Conservation (phyloP, 1,284 basidiomycete species). For the Ceratobasidium sp. region DNA sequence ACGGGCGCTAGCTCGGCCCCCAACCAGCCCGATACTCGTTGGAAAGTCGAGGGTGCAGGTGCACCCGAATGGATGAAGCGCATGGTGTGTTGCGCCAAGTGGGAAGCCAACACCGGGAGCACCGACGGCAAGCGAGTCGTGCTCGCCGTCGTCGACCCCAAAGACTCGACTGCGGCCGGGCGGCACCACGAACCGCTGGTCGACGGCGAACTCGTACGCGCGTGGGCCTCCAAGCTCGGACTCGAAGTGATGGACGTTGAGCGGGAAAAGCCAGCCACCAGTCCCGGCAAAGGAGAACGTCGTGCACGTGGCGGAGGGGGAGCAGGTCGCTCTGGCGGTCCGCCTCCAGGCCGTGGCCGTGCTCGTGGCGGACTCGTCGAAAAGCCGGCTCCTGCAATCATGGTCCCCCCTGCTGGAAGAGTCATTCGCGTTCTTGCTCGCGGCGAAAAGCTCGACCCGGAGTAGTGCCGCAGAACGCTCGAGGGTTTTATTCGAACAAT, state of each 20-base stretch:
- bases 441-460: constrained; percentile 78
- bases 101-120: constrained; percentile 63
- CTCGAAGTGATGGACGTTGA: constrained; percentile 68
- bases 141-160: constrained; percentile 65
- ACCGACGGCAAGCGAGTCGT: constrained; percentile 56
- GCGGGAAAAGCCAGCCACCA: constrained; percentile 50
- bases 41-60: constrained; percentile 49
- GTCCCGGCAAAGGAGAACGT: constrained; percentile 46
- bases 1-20: constrained; percentile 34
- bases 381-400: constrained; percentile 43
- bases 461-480: background rate
- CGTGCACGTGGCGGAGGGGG: constrained; percentile 56
- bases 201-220: constrained; percentile 70
- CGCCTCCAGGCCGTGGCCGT: constrained; percentile 76
- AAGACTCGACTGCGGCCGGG: constrained; percentile 50
- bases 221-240: constrained; percentile 73
- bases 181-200: constrained; percentile 66
- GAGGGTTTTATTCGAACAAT: constrained; percentile 19
- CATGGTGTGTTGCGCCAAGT: constrained; percentile 80
- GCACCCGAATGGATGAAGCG: constrained; percentile 84
- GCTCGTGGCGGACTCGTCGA: constrained; percentile 45
- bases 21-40: constrained; percentile 39
- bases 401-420: constrained; percentile 54
- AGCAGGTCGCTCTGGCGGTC: constrained; percentile 74
- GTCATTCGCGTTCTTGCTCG: constrained; percentile 79